These are phyloP conservation scores for Neopestalotiopsis clavispora DNA, from an alignment of 2,329 filamentous ascomycete genomes.

Conservation along the genomic window DNA sequence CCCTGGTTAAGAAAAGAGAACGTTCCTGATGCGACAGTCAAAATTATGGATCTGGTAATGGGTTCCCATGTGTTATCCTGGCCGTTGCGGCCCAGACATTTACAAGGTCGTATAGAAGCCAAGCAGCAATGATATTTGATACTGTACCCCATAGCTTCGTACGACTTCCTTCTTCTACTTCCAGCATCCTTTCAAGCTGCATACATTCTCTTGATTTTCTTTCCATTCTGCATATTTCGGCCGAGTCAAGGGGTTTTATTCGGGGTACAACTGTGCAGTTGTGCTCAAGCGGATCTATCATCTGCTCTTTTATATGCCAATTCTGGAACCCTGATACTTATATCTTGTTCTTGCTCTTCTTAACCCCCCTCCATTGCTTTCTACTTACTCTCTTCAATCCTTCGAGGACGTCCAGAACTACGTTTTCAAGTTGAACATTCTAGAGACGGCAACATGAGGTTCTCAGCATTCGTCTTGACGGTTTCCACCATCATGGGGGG, in stretches of 20 bases:
- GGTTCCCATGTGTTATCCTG: background rate
- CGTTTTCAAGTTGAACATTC: background rate
- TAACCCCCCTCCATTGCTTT: background rate
- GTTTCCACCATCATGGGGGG: background rate
- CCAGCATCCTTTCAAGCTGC: background rate
- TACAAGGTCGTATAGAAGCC: background rate
- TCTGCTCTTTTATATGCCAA: conserved; percentile 2
- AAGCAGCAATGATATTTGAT: background rate
- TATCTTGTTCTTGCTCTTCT: background rate
- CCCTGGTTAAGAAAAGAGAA: background rate
- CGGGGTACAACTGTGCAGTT: background rate
- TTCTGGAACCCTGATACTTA: background rate
- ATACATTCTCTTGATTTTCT: background rate
- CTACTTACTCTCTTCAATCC: background rate
- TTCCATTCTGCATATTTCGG: conserved; percentile 1
- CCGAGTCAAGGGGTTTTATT: background rate
- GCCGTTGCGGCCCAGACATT: background rate
- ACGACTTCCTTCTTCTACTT: background rate
- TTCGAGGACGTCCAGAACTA: background rate
- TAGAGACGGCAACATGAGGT: conserved; percentile 8
- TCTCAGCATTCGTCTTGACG: background rate
- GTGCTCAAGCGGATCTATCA: background rate
- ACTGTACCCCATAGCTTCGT: background rate
- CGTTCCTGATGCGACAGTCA: background rate
- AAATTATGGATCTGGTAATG: background rate